Conservation (phyloP, 345 rosid species). For the Eucalyptus pauciflora region DNA sequence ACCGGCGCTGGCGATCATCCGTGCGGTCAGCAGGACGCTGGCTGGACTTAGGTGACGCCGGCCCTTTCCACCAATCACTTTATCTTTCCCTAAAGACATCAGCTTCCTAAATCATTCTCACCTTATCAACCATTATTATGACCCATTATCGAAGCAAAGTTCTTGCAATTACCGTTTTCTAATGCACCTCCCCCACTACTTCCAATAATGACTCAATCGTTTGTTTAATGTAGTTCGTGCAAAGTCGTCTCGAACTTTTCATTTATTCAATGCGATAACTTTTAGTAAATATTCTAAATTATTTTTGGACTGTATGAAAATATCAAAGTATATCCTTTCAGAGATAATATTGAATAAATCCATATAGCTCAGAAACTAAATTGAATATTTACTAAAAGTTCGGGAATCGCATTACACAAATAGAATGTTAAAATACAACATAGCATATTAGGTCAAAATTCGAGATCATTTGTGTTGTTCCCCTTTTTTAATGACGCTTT, state of each 20-base stretch:
- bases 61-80: background rate
- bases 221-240: too few species aligned
- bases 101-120: background rate
- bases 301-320: background rate
- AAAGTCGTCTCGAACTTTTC: rapidly evolving
- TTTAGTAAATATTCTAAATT: background rate
- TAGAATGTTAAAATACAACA: rapidly evolving
- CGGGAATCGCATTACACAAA: rapidly evolving
- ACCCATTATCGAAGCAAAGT: background rate
- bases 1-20: too few species aligned
- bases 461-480: rapidly evolving
- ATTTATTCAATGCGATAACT: rapidly evolving
- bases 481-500: background rate
- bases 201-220: background rate
- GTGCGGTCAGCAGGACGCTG: background rate
- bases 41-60: background rate
- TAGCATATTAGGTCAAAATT: background rate
- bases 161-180: background rate
- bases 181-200: background rate
- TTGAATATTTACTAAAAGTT: background rate
- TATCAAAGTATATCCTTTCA: rapidly evolving
- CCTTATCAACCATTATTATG: background rate
- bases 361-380: rapidly evolving
- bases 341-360: background rate
- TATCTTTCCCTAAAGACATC: background rate